These are phyloP conservation scores for Trametes cingulata DNA, from an alignment of 768 basidiomycete species.

Conservation along the genomic window DNA sequence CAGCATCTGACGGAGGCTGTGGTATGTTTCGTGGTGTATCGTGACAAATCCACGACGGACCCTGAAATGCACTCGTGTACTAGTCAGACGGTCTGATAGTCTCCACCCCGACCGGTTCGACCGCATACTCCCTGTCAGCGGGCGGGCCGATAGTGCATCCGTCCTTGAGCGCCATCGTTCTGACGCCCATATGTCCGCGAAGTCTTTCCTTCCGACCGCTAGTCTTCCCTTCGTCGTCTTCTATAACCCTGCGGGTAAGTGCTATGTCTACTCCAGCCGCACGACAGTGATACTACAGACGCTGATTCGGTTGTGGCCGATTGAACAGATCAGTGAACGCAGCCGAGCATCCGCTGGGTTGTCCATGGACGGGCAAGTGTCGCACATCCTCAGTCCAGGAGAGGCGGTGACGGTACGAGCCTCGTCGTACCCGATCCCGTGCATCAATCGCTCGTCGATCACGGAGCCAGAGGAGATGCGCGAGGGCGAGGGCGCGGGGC, in stretches of 20 bases:
- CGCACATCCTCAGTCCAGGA: conserved; percentile 78
- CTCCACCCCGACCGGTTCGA: conserved; percentile 95
- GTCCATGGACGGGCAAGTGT: conserved; percentile 91
- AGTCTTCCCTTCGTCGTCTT: conserved; percentile 82
- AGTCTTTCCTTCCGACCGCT: conserved; percentile 91
- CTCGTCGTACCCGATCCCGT: conserved; percentile 89
- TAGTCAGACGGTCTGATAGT: conserved; percentile 94
- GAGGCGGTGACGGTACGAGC: conserved; percentile 85
- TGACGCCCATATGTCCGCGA: conserved; percentile 95
- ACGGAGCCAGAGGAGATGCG: conserved; percentile 41
- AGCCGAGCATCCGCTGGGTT: conserved; percentile 87
- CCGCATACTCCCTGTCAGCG: conserved; percentile 93
- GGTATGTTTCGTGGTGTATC: conserved; percentile 47
- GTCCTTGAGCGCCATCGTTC: conserved; percentile 81
- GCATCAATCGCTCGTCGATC: conserved; percentile 85
- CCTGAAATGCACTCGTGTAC: no score
- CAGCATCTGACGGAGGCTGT: conserved; percentile 96
- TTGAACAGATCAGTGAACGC: conserved; percentile 72
- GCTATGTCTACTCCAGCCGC: not conserved
- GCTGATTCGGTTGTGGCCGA: not conserved
- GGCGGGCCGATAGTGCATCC: conserved; percentile 97
- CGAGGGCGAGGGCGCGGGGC: conserved; percentile 60
- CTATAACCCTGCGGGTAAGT: conserved; percentile 71
- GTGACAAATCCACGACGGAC: not conserved
- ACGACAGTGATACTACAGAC: no score